Conservation (phyloP, 306 rosid genomes). For the Amphicarpaea edgeworthii region DNA sequence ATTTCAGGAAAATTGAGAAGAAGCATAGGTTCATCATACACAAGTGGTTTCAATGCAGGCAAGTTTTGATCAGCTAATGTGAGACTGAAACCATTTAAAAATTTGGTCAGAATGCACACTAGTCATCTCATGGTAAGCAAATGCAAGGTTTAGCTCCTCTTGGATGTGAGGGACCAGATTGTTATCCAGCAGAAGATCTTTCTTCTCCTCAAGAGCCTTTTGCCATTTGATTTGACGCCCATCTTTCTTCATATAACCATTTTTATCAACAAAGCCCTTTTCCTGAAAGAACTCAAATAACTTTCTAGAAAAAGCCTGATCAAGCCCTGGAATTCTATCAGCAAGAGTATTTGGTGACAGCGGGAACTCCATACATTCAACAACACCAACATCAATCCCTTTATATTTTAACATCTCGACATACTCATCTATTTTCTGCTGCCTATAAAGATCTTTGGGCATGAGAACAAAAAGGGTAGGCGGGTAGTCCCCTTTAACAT, state of each 20-base stretch:
- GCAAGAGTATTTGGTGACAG: slow-evolving; percentile 65
- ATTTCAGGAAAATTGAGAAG: neutral
- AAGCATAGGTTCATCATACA: slow-evolving; percentile 23
- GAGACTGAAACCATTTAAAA: slow-evolving; percentile 79
- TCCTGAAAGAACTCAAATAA: slow-evolving; percentile 67
- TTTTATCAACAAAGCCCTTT: slow-evolving; percentile 74
- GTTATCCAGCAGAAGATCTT: slow-evolving; percentile 47
- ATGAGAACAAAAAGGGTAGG: slow-evolving; percentile 91
- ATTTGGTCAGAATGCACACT: slow-evolving; percentile 76
- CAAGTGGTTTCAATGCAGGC: neutral
- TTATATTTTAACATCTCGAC: slow-evolving; percentile 60
- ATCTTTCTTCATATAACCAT: slow-evolving; percentile 81
- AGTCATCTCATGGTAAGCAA: slow-evolving; percentile 86
- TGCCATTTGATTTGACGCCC: slow-evolving; percentile 76
- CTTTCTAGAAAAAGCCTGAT: slow-evolving; percentile 58
- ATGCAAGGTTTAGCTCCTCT: slow-evolving; percentile 96
- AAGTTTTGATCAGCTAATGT: slow-evolving; percentile 54
- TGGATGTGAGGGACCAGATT: slow-evolving; percentile 69
- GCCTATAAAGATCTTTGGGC: slow-evolving; percentile 87
- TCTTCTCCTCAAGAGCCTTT: slow-evolving; percentile 60
- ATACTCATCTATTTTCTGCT: slow-evolving; percentile 66
- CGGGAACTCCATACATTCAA: slow-evolving; percentile 82
- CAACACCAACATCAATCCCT: slow-evolving; percentile 75
- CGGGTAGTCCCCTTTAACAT: slow-evolving; percentile 65
- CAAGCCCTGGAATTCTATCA: slow-evolving; percentile 81